Evolutionary conservation across 1,284 basidiomycete species (phyloP), one percentile per base, ranked within the genome.

Genomic region (Chondrostereum purpureum): DNA sequence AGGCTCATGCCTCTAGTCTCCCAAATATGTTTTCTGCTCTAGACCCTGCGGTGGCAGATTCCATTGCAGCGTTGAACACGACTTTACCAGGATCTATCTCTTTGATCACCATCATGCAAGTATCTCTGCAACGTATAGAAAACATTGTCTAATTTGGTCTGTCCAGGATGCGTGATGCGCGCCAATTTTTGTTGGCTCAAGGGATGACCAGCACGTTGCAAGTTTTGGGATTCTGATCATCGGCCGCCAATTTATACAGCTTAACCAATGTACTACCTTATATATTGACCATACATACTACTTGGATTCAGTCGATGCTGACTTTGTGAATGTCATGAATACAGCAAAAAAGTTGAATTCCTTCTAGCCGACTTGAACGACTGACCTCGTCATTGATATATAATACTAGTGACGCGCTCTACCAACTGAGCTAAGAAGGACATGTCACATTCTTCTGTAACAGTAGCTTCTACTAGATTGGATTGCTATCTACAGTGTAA

Each of bases 371-470:
- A 66, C 53, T 67, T 55, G 66, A 66, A 67, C 64, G 65, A 68
- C 62, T 66, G 65, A 66, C 65, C 66, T 67, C 66, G 64, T 67
- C 66, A 67, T 68, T 46, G 19, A 17, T 4, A 44, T 17, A 5
- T 3, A 14, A 39, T 72, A 74, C 73, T 73, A 75, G 72, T 75
- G 72, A 74, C 70, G 73, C 73, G 72, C 73, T 76, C 72, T 75
- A 75, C 72, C 73, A 72, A 68, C 72, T 75, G 73, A 74, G 73
- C 72, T 74, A 75, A 73, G 68, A 67, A 63, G 65, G 67, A 67
- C 27, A 48, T 50, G 27, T 31, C 27, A 31, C 27, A 31, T n/a
- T n/a, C n/a, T n/a, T n/a, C n/a, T n/a, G n/a, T n/a, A n/a, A n/a
- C n/a, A n/a, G n/a, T n/a, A n/a, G n/a, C n/a, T n/a, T n/a, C n/a